Percentiles rank a stretch among this genome's conserved stretches.
phyloP scores from a whole-genome alignment of 2,329 filamentous ascomycete species.

The Pyricularia sp. region DNA sequence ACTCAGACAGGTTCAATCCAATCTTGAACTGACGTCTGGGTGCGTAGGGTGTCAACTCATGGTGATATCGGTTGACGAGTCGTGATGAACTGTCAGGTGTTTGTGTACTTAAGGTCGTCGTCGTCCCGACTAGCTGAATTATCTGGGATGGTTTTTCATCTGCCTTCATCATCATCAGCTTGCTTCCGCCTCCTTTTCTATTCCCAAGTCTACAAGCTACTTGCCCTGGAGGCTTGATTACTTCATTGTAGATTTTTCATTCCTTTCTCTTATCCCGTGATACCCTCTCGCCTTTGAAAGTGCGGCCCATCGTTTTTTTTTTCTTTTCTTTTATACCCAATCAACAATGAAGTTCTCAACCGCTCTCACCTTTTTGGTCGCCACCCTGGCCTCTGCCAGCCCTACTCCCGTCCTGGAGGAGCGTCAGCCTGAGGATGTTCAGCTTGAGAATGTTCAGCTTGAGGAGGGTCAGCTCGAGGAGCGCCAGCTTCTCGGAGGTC shows the following conservation, averaged over 20 bases:
- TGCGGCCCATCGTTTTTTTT: background rate
- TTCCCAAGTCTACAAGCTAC: background rate
- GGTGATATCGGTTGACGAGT: background rate
- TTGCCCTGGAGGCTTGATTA: background rate
- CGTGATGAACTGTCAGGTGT: background rate
- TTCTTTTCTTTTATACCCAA: background rate
- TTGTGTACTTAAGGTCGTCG: background rate
- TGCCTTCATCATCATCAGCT: background rate
- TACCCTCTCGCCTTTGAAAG: background rate
- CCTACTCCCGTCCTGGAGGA: background rate
- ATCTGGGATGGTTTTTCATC: background rate
- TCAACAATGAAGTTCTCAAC: background rate
- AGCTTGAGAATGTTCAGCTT: too few relatives aligned
- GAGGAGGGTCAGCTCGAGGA: too few relatives aligned
- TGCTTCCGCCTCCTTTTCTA: background rate
- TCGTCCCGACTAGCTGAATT: background rate
- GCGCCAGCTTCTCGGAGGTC: background rate
- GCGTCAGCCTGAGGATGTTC: too few relatives aligned
- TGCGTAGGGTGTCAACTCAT: background rate
- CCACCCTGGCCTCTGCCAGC: background rate
- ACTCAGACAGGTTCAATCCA: background rate
- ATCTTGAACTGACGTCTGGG: background rate
- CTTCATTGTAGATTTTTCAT: background rate
- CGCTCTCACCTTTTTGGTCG: background rate
- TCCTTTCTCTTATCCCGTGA: background rate